Conservation (phyloP, 148 eudicot genomes). For the Agrostemma githago region DNA sequence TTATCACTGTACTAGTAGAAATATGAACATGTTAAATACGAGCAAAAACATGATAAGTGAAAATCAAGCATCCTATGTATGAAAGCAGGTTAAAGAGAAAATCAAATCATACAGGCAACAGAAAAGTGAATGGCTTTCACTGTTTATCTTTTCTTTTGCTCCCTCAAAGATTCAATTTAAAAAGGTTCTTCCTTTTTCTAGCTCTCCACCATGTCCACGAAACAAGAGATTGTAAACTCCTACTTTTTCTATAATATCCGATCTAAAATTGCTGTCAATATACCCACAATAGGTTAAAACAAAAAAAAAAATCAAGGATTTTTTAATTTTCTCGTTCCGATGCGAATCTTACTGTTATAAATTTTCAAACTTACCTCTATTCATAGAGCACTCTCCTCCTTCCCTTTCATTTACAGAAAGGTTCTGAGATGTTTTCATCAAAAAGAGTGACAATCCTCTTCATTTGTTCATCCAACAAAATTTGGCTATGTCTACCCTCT, state of each 20-base stretch:
- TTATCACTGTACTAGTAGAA: background rate
- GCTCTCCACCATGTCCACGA: background rate
- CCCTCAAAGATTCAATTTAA: background rate
- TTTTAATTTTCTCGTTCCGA: background rate
- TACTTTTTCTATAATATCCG: background rate
- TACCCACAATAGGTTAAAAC: background rate
- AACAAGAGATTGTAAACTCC: background rate
- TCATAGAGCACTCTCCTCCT: background rate
- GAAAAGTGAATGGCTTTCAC: background rate
- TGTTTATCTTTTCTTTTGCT: background rate
- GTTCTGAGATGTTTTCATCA: background rate
- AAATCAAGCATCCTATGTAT: slow-evolving; percentile 3
- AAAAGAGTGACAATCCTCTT: background rate
- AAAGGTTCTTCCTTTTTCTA: background rate
- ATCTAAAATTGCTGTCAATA: background rate
- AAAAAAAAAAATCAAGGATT: background rate
- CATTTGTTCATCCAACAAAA: background rate
- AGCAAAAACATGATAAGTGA: background rate
- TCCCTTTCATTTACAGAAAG: background rate
- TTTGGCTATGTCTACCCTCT: background rate
- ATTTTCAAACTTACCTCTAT: background rate
- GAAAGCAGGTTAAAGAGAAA: background rate
- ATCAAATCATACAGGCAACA: background rate
- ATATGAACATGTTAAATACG: background rate
- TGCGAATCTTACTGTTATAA: background rate